Base-by-base conservation (phyloP, 73 alveolate genomes). In the Durusdinium trenchii region DNA sequence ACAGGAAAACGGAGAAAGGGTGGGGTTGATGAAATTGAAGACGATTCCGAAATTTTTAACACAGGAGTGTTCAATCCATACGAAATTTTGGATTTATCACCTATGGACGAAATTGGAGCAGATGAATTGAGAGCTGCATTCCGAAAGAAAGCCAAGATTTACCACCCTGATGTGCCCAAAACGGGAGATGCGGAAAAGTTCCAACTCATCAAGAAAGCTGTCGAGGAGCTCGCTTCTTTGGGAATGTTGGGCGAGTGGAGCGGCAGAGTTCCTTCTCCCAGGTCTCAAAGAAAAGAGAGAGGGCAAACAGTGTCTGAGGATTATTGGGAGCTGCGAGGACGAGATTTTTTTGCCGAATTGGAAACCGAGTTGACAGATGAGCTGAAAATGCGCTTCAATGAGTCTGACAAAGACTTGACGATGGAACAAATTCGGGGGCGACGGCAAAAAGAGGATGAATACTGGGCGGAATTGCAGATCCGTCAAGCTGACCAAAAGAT, bases 291-390 rank as follows among this genome's bases (percentile, higher is more conserved):
- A 10, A 87, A 87, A 87, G 95, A 87, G 64, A 14, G 95, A 71
- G 95, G 95, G 51, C 95, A 87, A 32, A 87, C 95, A 16, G 84
- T 87, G 45, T 87, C 95, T 18, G 95, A 87, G 75, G 95, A 87
- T 43, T 87, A 87, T 40, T 87, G 95, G 95, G 95, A 87, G 48
- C 26, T 87, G 51, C 95, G 95, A n/a, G 95, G 95, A n/a, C 95
- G 95, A 20, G 95, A 87, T 45, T 87, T 87, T 43, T 87, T 87
- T 45, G 95, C 95, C 3, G 95, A 87, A 47, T 46, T 87, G 67
- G 95, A 87, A 67, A 87, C 95, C 7, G 95, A 87, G 52, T 61
- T 87, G 83, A 87, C 95, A 42, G 95, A 87, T 87, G 95, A 87
- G 45, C 62, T 87, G 36, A 87, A 87, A 42, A 87, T 87, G 95